phyloP scores from a whole-genome alignment of 768 basidiomycete genomes.

The Thelephora aurantiotincta region DNA sequence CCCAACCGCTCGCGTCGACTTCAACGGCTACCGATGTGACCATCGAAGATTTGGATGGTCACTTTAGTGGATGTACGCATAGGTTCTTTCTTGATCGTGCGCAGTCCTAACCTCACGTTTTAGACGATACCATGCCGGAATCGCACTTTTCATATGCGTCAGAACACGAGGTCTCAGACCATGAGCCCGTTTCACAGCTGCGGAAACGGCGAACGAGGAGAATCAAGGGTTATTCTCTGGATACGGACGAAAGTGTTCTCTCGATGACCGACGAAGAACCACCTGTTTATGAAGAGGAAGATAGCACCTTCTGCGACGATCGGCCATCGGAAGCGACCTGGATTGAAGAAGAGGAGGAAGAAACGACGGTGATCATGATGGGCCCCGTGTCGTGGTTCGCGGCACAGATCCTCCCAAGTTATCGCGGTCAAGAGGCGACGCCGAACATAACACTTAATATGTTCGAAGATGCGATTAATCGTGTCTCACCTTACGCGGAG shows the following conservation, averaged over 20 bases:
- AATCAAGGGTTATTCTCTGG: constrained; percentile 24
- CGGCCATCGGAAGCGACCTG: background rate
- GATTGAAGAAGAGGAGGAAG: constrained; percentile 2
- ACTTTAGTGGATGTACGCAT: no score
- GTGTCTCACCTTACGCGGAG: background rate
- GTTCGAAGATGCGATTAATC: background rate
- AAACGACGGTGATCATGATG: background rate
- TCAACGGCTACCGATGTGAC: background rate
- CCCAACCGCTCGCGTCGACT: background rate
- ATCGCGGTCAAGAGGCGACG: background rate
- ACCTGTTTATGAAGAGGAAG: constrained; percentile 6
- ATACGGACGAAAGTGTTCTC: constrained; percentile 25
- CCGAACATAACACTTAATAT: background rate
- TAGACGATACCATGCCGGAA: no score
- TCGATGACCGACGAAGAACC: constrained; percentile 15
- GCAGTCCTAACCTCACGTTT: no score
- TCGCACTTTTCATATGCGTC: no score
- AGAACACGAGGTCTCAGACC: no score
- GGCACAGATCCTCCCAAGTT: background rate
- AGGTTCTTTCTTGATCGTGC: no score
- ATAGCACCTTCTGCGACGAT: background rate
- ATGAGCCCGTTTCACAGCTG: background rate
- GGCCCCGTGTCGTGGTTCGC: background rate
- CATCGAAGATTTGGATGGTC: no score
- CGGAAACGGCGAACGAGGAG: constrained; percentile 16